Evolutionary conservation across 192 early-diverging fungal species (phyloP).

Genomic region (Coemansia sp.): DNA sequence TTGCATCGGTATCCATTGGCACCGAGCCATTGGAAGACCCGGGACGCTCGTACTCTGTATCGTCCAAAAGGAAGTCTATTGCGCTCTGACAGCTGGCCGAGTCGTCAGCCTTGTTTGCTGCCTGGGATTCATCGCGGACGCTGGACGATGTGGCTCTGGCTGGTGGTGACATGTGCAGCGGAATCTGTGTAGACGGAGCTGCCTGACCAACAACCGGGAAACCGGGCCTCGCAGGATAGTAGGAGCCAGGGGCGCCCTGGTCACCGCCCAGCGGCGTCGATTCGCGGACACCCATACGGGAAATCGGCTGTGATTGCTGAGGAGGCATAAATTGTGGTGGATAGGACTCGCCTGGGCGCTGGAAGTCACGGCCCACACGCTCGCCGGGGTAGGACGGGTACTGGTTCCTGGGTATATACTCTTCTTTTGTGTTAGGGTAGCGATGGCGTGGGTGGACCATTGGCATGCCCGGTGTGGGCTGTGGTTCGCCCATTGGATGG

Average conservation of each 20-base stretch:
- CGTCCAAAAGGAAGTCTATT: slow-evolving; percentile 9
- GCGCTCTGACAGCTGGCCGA: slow-evolving; percentile 7
- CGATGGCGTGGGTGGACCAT: slow-evolving; percentile 5
- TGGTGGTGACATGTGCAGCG: slow-evolving; percentile 6
- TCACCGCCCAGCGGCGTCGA: neutral
- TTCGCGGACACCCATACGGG: neutral
- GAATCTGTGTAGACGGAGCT: slow-evolving; percentile 2
- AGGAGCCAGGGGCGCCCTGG: neutral
- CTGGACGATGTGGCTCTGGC: neutral
- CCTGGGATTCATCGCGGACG: neutral
- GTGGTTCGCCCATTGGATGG: neutral
- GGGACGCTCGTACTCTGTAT: slow-evolving; percentile 1
- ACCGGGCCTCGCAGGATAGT: slow-evolving; percentile 1
- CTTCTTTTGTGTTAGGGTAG: slow-evolving; percentile 3
- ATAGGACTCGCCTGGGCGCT: neutral
- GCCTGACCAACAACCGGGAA: neutral
- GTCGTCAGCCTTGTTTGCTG: neutral
- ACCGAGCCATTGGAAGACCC: slow-evolving; percentile 5
- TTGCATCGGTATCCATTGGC: neutral
- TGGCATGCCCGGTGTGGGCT: neutral
- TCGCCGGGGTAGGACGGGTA: neutral
- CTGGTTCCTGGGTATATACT: neutral
- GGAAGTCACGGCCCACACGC: neutral
- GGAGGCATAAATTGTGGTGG: neutral
- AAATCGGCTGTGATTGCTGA: neutral